Evolutionary conservation across 768 basidiomycete genomes (phyloP), one percentile per base, ranked within the genome.

Genomic region (Boletus sp.): DNA sequence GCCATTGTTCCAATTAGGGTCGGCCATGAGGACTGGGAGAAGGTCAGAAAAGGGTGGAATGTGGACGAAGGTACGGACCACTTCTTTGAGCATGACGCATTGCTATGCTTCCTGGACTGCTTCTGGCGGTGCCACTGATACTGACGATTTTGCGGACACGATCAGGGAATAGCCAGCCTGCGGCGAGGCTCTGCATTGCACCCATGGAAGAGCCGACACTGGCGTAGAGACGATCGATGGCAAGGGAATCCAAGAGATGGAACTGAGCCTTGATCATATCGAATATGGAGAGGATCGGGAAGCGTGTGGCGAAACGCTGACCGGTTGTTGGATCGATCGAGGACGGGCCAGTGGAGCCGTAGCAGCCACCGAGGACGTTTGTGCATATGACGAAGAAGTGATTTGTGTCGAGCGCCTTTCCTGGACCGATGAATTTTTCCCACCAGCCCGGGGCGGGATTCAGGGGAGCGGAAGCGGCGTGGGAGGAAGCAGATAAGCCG

Each of bases 1-100:
- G 5, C 97, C 97, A 34, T 93, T 87, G 57, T 98, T 99, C 97
- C 97, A 99, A 59, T 98, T 98, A 0, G 96, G 96, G 72, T 99
- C 97, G 2, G 96, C 90, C 97, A 99, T 99, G 50, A 99, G 82
- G 17, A 99, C 97, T 98, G 39, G 23, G 46, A 6, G 29, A 30
- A 50, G 41, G 35, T 61, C 2, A 64, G 17, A 38, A 27, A 42
- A 43, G 33, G 44, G 37, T 3, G 27, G 9, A 23, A 23, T 4
- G 53, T 33, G 23, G 25, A 34, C n/a, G 42, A 43, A 5, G 49
- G 49, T 56, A 45, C 50, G 55, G 59, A 93, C 96, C 96, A 73
- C 94, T 97, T 68, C 97, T 75, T 70, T 99, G 97, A 1, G 97
- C 95, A 72, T 87, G 94, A 37, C 97, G 82, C 88, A 98, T 93